Evolutionary conservation across 2,329 filamentous ascomycete genomes (phyloP).

Genomic region (Diaporthe citriasiana): DNA sequence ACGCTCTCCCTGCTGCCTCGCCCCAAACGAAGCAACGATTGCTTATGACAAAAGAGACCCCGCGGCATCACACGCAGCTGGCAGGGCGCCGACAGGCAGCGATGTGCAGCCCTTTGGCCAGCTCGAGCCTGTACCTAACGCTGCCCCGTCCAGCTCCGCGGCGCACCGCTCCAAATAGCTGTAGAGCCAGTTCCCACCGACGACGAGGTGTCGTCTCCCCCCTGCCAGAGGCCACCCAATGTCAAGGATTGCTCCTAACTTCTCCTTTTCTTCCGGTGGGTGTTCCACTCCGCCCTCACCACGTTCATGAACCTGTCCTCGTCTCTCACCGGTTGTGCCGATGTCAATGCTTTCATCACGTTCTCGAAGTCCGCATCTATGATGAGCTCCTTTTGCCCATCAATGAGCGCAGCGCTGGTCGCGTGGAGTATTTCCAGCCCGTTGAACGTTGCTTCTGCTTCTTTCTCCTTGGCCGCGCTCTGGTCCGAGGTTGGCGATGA

Average conservation of each 20-base stretch:
- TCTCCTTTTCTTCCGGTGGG: slow-evolving; percentile 63
- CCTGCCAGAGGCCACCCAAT: slow-evolving; percentile 1
- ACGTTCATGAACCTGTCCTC: slow-evolving; percentile 89
- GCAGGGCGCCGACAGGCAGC: slow-evolving; percentile 8
- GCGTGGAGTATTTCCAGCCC: slow-evolving; percentile 92
- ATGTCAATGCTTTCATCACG: slow-evolving; percentile 96
- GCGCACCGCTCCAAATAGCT: slow-evolving; percentile 25
- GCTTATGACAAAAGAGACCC: slow-evolving; percentile 36
- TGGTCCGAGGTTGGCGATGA: slow-evolving; percentile 59
- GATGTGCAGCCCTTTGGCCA: background rate
- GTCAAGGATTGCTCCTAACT: slow-evolving; percentile 23
- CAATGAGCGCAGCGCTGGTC: slow-evolving; percentile 88
- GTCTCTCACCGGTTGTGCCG: slow-evolving; percentile 93
- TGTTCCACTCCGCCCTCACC: slow-evolving; percentile 85
- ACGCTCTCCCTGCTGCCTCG: slow-evolving; percentile 21
- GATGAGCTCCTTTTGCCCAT: slow-evolving; percentile 89
- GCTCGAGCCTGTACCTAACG: slow-evolving; percentile 26
- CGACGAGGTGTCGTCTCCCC: background rate
- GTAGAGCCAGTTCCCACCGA: slow-evolving; percentile 17
- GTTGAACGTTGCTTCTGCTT: slow-evolving; percentile 31
- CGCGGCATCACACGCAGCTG: slow-evolving; percentile 3
- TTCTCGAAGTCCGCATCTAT: slow-evolving; percentile 97
- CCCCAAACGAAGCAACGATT: background rate
- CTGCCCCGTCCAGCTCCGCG: slow-evolving; percentile 36
- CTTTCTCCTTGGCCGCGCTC: slow-evolving; percentile 33